A percentile compares a stretch with the other conserved stretches of the same genome.
These are phyloP conservation scores for Malbranchea cinnamomea DNA, from an alignment of 2,329 filamentous ascomycete species.

Conservation along the genomic window DNA sequence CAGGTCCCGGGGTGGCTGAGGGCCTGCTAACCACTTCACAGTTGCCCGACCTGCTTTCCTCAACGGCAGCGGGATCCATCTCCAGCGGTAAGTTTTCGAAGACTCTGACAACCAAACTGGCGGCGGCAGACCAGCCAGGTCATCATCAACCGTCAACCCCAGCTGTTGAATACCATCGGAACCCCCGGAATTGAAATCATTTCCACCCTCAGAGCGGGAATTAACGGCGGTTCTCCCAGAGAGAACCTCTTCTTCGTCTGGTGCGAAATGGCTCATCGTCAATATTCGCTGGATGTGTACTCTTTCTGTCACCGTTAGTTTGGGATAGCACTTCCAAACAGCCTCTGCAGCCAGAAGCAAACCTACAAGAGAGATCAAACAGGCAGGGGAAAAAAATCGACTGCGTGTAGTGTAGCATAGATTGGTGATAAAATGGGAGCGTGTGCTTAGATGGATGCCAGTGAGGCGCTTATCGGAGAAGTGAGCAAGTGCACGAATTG, in stretches of 20 bases:
- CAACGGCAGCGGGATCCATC: constrained; percentile 32
- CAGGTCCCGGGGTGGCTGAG: constrained; percentile 30
- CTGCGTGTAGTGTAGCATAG: too few relatives aligned
- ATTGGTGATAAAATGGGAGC: too few relatives aligned
- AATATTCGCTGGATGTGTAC: too few relatives aligned
- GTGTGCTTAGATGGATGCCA: too few relatives aligned
- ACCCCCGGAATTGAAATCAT: constrained; percentile 19
- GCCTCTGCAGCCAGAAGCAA: too few relatives aligned
- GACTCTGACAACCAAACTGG: constrained; percentile 35
- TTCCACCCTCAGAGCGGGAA: constrained; percentile 21
- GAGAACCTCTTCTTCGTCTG: constrained; percentile 14
- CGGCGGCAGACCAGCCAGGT: constrained; percentile 15
- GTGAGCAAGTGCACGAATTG: too few relatives aligned
- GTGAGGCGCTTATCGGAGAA: too few relatives aligned
- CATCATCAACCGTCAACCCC: constrained; percentile 4
- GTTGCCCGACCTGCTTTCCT: constrained; percentile 30
- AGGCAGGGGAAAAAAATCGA: too few relatives aligned
- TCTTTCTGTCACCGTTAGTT: too few relatives aligned
- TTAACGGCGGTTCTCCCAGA: constrained; percentile 20
- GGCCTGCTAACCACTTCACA: constrained; percentile 33
- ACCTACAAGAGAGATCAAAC: too few relatives aligned
- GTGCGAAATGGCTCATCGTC: too few relatives aligned
- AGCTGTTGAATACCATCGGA: constrained; percentile 16
- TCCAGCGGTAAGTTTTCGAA: constrained; percentile 32
- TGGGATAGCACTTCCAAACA: too few relatives aligned